These are phyloP conservation scores for Lentinula edodes DNA, from an alignment of 768 basidiomycete species.

Conservation along the genomic window DNA sequence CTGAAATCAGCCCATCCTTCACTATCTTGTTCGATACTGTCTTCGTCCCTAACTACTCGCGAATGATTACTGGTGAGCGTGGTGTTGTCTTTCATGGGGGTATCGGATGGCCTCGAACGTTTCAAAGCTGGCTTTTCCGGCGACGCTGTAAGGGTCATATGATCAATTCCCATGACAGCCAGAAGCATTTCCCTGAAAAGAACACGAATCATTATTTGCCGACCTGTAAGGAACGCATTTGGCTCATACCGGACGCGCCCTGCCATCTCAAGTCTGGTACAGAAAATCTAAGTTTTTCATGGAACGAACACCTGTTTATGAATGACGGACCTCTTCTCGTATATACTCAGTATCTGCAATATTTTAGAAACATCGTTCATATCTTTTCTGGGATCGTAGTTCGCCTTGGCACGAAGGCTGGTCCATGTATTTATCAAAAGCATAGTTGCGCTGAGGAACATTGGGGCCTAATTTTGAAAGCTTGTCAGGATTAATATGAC, in stretches of 20 bases:
- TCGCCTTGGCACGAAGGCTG: background rate
- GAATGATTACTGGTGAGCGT: background rate
- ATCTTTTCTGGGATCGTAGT: background rate
- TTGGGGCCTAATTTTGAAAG: constrained; percentile 10
- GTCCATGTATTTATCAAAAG: constrained; percentile 38
- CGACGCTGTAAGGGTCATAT: background rate
- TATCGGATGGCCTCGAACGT: background rate
- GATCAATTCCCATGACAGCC: background rate
- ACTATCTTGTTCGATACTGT: background rate
- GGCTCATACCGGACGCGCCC: background rate
- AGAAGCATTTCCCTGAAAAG: background rate
- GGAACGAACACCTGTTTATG: background rate
- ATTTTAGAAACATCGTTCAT: background rate
- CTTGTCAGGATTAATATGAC: background rate
- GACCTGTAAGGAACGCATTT: background rate
- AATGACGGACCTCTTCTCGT: background rate
- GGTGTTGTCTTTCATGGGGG: background rate
- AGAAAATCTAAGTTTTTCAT: background rate
- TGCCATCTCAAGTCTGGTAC: background rate
- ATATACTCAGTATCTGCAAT: background rate
- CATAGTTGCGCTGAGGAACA: constrained; percentile 31
- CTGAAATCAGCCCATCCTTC: background rate
- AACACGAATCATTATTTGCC: background rate
- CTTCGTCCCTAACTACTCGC: background rate
- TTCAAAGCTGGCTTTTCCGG: background rate